A percentile compares a stretch with the other conserved stretches of the same genome.
phyloP scores from a whole-genome alignment of 192 early-diverging fungal genomes.

The Coemansia sp. region DNA sequence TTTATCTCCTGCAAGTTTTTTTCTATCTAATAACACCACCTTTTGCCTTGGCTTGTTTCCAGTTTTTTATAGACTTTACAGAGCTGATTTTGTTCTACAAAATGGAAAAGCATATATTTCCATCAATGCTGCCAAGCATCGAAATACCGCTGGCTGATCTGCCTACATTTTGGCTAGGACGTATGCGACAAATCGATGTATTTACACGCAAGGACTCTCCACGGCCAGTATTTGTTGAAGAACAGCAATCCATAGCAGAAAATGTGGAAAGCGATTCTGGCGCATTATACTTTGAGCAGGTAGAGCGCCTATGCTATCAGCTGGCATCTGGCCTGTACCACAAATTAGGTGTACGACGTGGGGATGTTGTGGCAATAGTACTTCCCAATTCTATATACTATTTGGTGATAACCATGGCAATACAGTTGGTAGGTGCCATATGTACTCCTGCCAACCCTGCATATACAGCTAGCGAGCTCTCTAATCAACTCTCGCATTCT shows the following conservation, averaged over 20 bases:
- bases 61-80: not conserved
- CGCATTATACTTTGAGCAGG: not conserved
- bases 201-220: conserved; percentile 26
- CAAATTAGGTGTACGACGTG: conserved; percentile 57
- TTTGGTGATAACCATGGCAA: conserved; percentile 58
- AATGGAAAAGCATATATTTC: conserved; percentile 13
- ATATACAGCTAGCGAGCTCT: conserved; percentile 72
- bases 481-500: conserved; percentile 70
- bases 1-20: not conserved
- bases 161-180: conserved; percentile 35
- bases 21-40: not conserved
- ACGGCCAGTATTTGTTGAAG: conserved; percentile 20
- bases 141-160: conserved; percentile 38
- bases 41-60: not conserved
- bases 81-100: not conserved
- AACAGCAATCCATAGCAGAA: not conserved
- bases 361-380: conserved; percentile 70
- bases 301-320: conserved; percentile 9
- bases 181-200: conserved; percentile 8
- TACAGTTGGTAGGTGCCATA: conserved; percentile 59
- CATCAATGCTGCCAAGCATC: conserved; percentile 22
- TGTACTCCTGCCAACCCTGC: conserved; percentile 74
- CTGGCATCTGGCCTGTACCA: conserved; percentile 25
- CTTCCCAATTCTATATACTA: conserved; percentile 68
- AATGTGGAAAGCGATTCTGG: not conserved